Base-by-base conservation (phyloP, 2,329 filamentous ascomycete genomes). In the Shiraia sp. region DNA sequence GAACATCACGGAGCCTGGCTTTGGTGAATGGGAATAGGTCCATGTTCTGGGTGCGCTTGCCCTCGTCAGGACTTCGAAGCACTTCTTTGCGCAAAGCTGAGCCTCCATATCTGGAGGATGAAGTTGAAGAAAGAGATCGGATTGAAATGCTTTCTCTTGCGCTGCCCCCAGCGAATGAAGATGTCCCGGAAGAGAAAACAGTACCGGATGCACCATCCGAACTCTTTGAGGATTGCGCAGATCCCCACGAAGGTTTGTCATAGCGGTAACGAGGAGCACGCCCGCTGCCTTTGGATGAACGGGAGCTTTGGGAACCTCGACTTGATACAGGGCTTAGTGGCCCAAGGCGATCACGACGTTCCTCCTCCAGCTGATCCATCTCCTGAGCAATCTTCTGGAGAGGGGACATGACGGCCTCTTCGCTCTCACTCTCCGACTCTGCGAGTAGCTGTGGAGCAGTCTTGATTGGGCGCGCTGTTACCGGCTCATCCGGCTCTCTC, bases 1-100 rank as follows among this genome's bases (percentile, higher is more conserved):
- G 85, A 3, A 96, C 82, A 51, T 96, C 90, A 47, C 82, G 87
- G 6, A 97, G 75, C 12, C 91, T 83, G 30, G 86, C 85, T 40
- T 88, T 85, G 3, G 87, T 92, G 59, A 85, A 92, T 23, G 90
- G 90, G 72, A 97, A 96, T 1, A 97, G 75, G 52, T 96, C 91
- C 42, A 86, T 73, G 3, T 86, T 76, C 46, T 68, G 62, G 0
- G 55, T 63, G 12, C 82, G 82, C 49, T 79, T 78, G 8, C 62
- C 45, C 40, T 91, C 87, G 22, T 89, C 82, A 1, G 90, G 88
- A 55, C 88, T 95, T 24, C 83, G 80, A 1, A 90, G 76, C 2
- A 95, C 79, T 63, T 96, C 90, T 55, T 95, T 85, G 19, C 89
- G 82, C 33, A 96, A 73, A 15, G 85, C 80, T 12, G 91, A 96